A percentile compares a stretch with the other conserved stretches of the same genome.
Conservation (phyloP, 371 early-diverging fungal species). For the Umbelopsis sp. region DNA sequence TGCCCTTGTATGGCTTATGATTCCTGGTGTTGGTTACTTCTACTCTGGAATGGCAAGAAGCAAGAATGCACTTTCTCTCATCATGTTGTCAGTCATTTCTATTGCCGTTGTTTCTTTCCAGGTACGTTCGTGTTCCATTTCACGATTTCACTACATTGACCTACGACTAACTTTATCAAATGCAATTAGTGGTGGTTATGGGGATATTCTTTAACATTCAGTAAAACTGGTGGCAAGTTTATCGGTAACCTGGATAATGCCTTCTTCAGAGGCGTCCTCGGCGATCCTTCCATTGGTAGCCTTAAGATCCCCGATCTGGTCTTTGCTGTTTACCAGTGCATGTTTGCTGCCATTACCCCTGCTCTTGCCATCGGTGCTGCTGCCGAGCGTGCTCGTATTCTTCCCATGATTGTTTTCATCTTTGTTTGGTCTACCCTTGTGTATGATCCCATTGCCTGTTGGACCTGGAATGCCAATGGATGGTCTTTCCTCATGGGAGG, state of each 20-base stretch:
- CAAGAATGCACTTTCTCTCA: constrained; percentile 57
- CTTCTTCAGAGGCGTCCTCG: constrained; percentile 51
- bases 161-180: background rate
- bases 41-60: constrained; percentile 67
- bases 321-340: constrained; percentile 71
- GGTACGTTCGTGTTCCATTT: background rate
- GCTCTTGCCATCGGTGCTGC: constrained; percentile 82
- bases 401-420: constrained; percentile 78
- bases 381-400: constrained; percentile 78
- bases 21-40: constrained; percentile 55
- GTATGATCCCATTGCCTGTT: constrained; percentile 81
- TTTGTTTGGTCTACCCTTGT: constrained; percentile 84
- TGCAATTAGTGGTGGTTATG: constrained; percentile 63
- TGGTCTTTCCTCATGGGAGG: constrained; percentile 74
- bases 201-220: constrained; percentile 78
- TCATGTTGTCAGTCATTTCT: constrained; percentile 58
- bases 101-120: constrained; percentile 60
- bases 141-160: background rate
- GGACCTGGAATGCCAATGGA: constrained; percentile 78
- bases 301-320: constrained; percentile 59
- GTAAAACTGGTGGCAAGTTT: constrained; percentile 54
- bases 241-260: constrained; percentile 74
- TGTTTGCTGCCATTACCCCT: constrained; percentile 79
- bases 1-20: constrained; percentile 50
- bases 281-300: constrained; percentile 44